Conservation (phyloP, 352 stramenopile genomes). For the Globisporangium acanthophoron region DNA sequence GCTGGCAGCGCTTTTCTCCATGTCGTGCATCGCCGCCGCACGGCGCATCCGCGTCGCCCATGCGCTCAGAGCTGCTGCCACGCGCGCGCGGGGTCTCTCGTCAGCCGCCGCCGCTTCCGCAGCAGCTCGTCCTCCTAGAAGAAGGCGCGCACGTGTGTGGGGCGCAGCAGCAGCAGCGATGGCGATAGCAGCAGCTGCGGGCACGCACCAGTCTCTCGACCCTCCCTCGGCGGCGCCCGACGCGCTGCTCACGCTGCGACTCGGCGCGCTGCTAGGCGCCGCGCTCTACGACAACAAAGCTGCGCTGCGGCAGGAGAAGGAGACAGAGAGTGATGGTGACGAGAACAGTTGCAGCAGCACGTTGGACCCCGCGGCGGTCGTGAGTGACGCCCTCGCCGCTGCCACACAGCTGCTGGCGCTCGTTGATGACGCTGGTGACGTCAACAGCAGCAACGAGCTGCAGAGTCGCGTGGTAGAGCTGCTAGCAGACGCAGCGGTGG, state of each 20-base stretch:
- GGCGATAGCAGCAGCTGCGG: no score
- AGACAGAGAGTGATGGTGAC: not conserved
- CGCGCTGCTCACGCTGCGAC: conserved; percentile 3
- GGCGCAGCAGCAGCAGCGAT: no score
- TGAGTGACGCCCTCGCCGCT: not conserved
- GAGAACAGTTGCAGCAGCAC: not conserved
- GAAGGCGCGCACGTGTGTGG: no score
- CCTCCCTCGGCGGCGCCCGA: not conserved
- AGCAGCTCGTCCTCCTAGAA: no score
- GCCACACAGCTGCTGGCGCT: not conserved
- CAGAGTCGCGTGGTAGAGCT: conserved; percentile 5
- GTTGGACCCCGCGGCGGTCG: not conserved
- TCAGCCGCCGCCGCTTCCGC: no score
- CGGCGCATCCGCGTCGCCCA: no score
- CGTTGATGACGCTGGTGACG: not conserved
- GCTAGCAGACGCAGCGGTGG: not conserved
- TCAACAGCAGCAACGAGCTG: not conserved
- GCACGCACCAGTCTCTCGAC: not conserved
- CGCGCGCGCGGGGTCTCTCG: no score
- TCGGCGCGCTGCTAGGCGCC: conserved; percentile 9
- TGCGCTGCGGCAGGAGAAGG: no score
- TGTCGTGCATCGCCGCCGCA: no score
- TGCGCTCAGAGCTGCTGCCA: no score
- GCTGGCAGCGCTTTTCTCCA: no score
- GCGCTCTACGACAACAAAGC: conserved; percentile 2